Evolutionary conservation across 1,139 yeast species (phyloP).

Genomic region (Lodderomyces beijingensis): DNA sequence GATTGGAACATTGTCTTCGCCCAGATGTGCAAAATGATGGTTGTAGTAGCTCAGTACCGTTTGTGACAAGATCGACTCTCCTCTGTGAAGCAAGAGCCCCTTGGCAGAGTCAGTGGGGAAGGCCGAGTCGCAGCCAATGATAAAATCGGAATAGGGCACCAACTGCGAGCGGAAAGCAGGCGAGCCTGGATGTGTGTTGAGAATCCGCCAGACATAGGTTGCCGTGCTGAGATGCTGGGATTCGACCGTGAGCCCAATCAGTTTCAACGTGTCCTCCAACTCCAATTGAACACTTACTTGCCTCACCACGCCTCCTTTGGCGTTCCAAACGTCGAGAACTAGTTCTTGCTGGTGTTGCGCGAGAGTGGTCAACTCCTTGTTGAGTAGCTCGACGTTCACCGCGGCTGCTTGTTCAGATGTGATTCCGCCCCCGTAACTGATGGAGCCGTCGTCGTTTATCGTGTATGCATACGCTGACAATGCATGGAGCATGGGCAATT

Average conservation of each 20-base stretch:
- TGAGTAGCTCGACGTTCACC: conserved; percentile 30
- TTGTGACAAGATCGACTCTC: conserved; percentile 73
- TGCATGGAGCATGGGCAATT: conserved; percentile 49
- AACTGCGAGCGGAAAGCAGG: conserved; percentile 87
- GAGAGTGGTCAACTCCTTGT: conserved; percentile 31
- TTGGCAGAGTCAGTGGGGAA: conserved; percentile 52
- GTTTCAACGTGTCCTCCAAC: conserved; percentile 9
- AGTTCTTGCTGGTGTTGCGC: conserved; percentile 36
- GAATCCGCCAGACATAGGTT: conserved; percentile 84
- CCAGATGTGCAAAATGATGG: conserved; percentile 36
- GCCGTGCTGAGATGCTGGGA: conserved; percentile 74
- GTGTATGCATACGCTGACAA: conserved; percentile 29
- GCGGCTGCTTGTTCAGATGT: conserved; percentile 37
- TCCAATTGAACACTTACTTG: conserved; percentile 44
- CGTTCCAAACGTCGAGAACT: conserved; percentile 75
- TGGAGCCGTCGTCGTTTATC: conserved; percentile 41
- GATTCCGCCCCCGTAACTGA: conserved; percentile 34
- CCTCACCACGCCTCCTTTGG: conserved; percentile 76
- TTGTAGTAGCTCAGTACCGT: conserved; percentile 58
- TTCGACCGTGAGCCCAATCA: conserved; percentile 63
- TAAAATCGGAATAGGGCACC: conserved; percentile 81
- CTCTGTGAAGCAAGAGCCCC: conserved; percentile 71
- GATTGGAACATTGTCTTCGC: conserved; percentile 36
- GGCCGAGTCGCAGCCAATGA: conserved; percentile 76
- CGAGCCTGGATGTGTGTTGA: conserved; percentile 68